Conservation (phyloP, 805 yeast species). For the Huiozyma naganishii region DNA sequence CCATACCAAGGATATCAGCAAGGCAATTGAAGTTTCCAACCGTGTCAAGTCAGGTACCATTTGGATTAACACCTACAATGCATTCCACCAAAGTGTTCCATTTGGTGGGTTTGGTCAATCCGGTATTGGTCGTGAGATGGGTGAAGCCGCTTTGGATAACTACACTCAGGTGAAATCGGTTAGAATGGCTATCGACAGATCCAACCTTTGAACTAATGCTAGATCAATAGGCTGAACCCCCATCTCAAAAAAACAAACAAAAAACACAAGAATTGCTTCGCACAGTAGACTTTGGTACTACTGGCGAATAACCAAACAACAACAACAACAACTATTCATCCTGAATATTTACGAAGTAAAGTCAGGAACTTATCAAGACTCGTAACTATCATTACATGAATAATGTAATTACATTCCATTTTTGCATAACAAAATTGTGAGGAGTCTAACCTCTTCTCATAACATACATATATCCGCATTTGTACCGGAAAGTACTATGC, state of each 20-base stretch:
- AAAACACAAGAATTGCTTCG: no score
- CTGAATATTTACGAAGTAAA: constrained; percentile 13
- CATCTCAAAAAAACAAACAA: no score
- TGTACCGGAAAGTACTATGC: no score
- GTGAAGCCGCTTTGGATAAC: constrained; percentile 73
- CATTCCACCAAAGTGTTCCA: constrained; percentile 78
- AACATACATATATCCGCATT: no score
- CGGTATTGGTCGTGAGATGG: constrained; percentile 92
- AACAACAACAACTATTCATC: constrained; percentile 1
- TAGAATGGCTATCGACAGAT: constrained; percentile 12
- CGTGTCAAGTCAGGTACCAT: constrained; percentile 79
- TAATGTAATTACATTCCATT: constrained; percentile 13
- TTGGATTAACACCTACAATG: constrained; percentile 87
- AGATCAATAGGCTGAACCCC: no score
- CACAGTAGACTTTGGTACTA: no score
- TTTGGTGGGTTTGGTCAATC: constrained; percentile 89
- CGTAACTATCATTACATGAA: constrained; percentile 12
- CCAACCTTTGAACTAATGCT: background rate
- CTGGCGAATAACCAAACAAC: background rate
- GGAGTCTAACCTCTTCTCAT: no score
- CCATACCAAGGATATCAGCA: constrained; percentile 65
- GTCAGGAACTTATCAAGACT: constrained; percentile 6
- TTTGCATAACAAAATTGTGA: constrained; percentile 2
- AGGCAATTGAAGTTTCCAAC: constrained; percentile 65
- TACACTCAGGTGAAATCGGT: constrained; percentile 85